Conservation (phyloP, 1,139 yeast genomes). For the Yamadazyma sp. region DNA sequence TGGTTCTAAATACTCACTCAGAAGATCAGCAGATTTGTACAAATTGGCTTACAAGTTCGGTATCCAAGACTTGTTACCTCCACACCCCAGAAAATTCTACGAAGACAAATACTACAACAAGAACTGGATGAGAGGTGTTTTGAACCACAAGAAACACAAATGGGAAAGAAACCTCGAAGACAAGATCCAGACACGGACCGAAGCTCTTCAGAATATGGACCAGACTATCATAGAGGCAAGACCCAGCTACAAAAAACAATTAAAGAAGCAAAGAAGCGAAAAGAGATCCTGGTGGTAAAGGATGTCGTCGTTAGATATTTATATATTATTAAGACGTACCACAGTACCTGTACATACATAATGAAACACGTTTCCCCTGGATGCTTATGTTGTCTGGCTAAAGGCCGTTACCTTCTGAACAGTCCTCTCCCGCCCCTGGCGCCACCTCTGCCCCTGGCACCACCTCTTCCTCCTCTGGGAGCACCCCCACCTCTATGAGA, state of each 20-base stretch:
- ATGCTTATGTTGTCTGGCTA: too few species aligned
- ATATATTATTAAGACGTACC: background rate
- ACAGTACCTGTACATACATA: constrained; percentile 2
- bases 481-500: constrained; percentile 1
- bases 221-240: constrained; percentile 64
- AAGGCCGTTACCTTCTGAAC: background rate
- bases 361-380: background rate
- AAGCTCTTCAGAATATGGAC: constrained; percentile 75
- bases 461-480: background rate
- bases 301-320: background rate
- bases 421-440: constrained; percentile 3
- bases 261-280: constrained; percentile 50
- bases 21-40: constrained; percentile 83
- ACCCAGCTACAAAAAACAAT: constrained; percentile 59
- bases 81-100: constrained; percentile 71
- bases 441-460: too few species aligned
- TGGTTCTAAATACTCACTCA: constrained; percentile 73
- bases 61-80: constrained; percentile 75
- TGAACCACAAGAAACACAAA: constrained; percentile 76
- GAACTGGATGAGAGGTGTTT: constrained; percentile 75
- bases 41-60: constrained; percentile 85
- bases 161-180: constrained; percentile 71
- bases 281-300: constrained; percentile 49
- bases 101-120: constrained; percentile 73
- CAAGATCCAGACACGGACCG: constrained; percentile 59